These are phyloP conservation scores for Eudorina sp. DNA, from an alignment of 139 green algal species.

Conservation along the genomic window DNA sequence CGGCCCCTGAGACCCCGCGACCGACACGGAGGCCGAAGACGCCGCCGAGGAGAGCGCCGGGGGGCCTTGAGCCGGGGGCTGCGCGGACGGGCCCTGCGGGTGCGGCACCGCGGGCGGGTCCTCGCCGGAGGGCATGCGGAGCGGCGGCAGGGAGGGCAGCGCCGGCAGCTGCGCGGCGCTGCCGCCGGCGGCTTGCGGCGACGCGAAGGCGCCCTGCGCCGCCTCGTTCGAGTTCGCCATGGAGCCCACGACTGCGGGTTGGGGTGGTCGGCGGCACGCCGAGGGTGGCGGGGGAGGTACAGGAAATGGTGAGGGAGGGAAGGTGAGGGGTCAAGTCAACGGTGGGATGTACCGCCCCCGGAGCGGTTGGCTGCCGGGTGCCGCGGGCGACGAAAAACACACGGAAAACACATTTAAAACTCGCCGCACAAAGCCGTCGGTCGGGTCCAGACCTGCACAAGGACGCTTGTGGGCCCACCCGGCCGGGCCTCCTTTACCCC, in stretches of 20 bases:
- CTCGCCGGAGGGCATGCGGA: neutral
- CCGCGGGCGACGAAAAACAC: no score
- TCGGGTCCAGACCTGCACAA: no score
- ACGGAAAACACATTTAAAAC: no score
- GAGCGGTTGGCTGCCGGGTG: no score
- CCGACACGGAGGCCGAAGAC: neutral
- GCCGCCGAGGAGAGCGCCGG: neutral
- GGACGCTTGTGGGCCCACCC: no score
- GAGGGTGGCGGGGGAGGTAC: neutral
- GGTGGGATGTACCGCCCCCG: no score
- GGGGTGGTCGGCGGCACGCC: no score
- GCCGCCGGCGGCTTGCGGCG: slow-evolving; percentile 1
- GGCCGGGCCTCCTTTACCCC: no score
- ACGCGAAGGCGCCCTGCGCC: neutral
- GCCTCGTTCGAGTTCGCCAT: neutral
- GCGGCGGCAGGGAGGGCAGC: neutral
- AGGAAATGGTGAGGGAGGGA: no score
- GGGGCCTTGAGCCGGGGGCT: neutral
- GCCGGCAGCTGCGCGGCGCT: neutral
- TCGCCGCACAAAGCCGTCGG: no score
- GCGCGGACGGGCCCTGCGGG: neutral
- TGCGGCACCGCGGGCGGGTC: neutral
- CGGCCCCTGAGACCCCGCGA: neutral
- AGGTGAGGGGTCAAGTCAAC: no score
- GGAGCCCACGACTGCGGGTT: slow-evolving; percentile 14